These are phyloP conservation scores for Xerophyta viscosa DNA, from an alignment of 106 monocot species.

Conservation along the genomic window DNA sequence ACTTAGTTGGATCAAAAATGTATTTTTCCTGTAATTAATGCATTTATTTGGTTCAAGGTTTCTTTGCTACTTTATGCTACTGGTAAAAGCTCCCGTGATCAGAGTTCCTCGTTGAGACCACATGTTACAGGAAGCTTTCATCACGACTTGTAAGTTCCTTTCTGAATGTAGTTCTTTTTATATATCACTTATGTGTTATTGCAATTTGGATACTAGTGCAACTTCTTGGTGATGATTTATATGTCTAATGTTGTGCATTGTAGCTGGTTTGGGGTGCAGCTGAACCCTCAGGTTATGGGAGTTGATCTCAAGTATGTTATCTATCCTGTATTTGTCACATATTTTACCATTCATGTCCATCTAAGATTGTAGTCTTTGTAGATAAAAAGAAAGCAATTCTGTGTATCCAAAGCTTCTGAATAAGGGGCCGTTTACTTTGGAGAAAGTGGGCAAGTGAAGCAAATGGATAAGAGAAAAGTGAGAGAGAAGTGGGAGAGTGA, in stretches of 20 bases:
- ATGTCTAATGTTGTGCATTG: constrained; percentile 6
- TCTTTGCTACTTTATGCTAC: constrained; percentile 42
- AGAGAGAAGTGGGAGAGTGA: too few species aligned
- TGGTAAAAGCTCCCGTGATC: constrained; percentile 46
- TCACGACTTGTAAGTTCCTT: constrained; percentile 62
- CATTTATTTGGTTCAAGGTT: constrained; percentile 34
- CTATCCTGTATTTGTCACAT: background rate
- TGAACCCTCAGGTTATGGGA: constrained; percentile 90
- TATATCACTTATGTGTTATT: background rate
- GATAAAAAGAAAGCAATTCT: too few species aligned
- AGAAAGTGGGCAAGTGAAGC: too few species aligned
- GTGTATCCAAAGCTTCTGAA: too few species aligned
- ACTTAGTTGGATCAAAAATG: too few species aligned
- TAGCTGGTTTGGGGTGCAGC: constrained; percentile 96
- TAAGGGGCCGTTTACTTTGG: too few species aligned
- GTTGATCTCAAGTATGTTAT: constrained; percentile 89
- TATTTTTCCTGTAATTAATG: background rate
- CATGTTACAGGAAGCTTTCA: constrained; percentile 72
- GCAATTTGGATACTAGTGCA: background rate
- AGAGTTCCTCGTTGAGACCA: constrained; percentile 75
- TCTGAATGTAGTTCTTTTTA: background rate
- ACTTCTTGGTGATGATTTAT: background rate
- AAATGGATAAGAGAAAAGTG: too few species aligned
- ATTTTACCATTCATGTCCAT: background rate
- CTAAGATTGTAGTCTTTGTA: background rate